Conservation (phyloP, 768 basidiomycete genomes). For the Naganishia randhawae region DNA sequence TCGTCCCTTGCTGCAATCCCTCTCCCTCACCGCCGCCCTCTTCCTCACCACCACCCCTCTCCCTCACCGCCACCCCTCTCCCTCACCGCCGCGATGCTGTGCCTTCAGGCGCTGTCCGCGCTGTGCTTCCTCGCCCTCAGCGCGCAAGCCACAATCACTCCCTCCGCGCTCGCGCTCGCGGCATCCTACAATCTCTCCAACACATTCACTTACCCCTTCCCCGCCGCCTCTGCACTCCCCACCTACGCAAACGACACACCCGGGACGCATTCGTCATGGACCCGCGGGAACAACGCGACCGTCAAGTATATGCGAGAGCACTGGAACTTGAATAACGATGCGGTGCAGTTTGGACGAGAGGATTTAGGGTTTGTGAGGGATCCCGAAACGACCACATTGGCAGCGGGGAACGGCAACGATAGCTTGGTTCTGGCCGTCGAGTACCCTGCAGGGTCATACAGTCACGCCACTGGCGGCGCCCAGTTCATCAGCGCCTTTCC, state of each 20-base stretch:
- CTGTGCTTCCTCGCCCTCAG: neutral
- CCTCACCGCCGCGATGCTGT: too few relatives aligned
- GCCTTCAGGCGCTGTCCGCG: neutral
- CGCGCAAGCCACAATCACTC: neutral
- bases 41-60: too few relatives aligned
- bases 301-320: slow-evolving; percentile 20
- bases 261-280: neutral
- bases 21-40: too few relatives aligned
- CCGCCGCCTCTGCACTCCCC: neutral
- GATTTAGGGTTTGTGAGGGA: slow-evolving; percentile 19
- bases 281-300: slow-evolving; percentile 17
- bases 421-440: slow-evolving; percentile 17
- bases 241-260: slow-evolving; percentile 2
- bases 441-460: slow-evolving; percentile 52
- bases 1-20: too few relatives aligned
- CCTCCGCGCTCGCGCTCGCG: neutral
- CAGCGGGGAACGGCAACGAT: neutral
- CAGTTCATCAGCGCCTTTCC: slow-evolving; percentile 24
- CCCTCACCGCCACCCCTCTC: too few relatives aligned
- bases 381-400: neutral
- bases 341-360: slow-evolving; percentile 17
- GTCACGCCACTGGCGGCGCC: slow-evolving; percentile 52
- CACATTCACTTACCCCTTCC: slow-evolving; percentile 17
- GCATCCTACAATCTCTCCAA: slow-evolving; percentile 10
- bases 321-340: slow-evolving; percentile 17